Evolutionary conservation across 116 monocot genomes (phyloP).

Genomic region (Iris pallida): DNA sequence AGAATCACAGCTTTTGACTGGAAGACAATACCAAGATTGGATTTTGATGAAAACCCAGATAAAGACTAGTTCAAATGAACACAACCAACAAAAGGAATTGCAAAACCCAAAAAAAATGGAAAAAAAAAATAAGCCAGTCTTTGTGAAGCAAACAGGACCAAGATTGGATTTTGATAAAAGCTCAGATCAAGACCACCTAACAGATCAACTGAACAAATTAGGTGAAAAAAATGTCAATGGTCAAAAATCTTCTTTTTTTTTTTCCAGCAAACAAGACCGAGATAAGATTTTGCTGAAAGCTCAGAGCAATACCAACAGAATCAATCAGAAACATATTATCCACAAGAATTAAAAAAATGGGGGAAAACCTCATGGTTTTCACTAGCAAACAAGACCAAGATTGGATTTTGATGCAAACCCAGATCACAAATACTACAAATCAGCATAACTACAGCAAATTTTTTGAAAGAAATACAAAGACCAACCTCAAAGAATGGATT

Average conservation of each 20-base stretch:
- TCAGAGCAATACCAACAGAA: conserved; percentile 1
- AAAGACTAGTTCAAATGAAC: not conserved
- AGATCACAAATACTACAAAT: not conserved
- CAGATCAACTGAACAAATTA: not conserved
- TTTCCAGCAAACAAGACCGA: not conserved
- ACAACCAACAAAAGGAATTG: no score
- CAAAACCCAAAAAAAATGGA: no score
- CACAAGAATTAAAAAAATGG: not conserved
- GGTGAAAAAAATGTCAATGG: not conserved
- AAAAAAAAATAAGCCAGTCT: no score
- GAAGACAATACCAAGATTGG: not conserved
- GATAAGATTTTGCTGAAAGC: conserved; percentile 8
- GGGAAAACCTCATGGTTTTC: no score
- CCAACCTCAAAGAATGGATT: no score
- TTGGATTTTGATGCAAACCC: conserved; percentile 8
- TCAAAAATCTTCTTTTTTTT: no score
- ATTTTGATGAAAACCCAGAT: conserved; percentile 7
- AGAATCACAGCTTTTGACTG: no score
- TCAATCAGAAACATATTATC: not conserved
- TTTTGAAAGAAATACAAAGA: not conserved
- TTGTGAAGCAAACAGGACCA: not conserved
- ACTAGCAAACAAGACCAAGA: not conserved
- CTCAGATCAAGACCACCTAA: conserved; percentile 3
- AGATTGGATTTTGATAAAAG: conserved; percentile 9
- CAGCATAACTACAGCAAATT: not conserved